A percentile compares a stretch with the other conserved stretches of the same genome.
Evolutionary conservation across 495 filamentous ascomycete species (phyloP).

Genomic region (Xylaria nigripes): DNA sequence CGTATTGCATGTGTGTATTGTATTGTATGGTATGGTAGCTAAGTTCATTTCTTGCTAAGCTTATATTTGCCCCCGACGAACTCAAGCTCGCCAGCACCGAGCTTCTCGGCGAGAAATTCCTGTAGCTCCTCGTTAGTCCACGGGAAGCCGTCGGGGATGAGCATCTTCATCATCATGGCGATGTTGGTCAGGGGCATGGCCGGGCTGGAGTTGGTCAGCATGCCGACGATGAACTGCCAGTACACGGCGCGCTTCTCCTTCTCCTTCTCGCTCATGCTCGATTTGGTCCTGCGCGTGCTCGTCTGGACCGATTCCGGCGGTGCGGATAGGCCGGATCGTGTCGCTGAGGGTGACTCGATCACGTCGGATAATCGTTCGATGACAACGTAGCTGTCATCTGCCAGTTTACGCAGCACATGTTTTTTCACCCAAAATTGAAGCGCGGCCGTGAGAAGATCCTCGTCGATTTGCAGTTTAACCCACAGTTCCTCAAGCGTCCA

Average conservation of each 20-base stretch:
- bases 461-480: slow-evolving; percentile 63
- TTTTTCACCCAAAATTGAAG: slow-evolving; percentile 80
- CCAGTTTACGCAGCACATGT: slow-evolving; percentile 59
- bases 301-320: slow-evolving; percentile 34
- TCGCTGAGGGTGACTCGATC: slow-evolving; percentile 11
- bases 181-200: slow-evolving; percentile 72
- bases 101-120: slow-evolving; percentile 69
- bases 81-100: slow-evolving; percentile 60
- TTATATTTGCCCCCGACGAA: slow-evolving; percentile 68
- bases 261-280: slow-evolving; percentile 36
- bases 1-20: background rate
- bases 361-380: slow-evolving; percentile 32
- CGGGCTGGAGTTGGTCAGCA: slow-evolving; percentile 83
- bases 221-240: slow-evolving; percentile 83
- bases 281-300: slow-evolving; percentile 21
- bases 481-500: slow-evolving; percentile 57
- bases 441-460: slow-evolving; percentile 63
- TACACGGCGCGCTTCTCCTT: slow-evolving; percentile 76
- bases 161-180: slow-evolving; percentile 86
- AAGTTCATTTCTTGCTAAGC: slow-evolving; percentile 40
- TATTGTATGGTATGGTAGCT: background rate
- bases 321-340: slow-evolving; percentile 36
- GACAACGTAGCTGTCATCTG: slow-evolving; percentile 33
- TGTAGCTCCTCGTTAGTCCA: slow-evolving; percentile 66
- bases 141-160: slow-evolving; percentile 77